A percentile compares a stretch with the other conserved stretches of the same genome.
phyloP scores from a whole-genome alignment of 495 filamentous ascomycete genomes.

The Xylaria acuta region DNA sequence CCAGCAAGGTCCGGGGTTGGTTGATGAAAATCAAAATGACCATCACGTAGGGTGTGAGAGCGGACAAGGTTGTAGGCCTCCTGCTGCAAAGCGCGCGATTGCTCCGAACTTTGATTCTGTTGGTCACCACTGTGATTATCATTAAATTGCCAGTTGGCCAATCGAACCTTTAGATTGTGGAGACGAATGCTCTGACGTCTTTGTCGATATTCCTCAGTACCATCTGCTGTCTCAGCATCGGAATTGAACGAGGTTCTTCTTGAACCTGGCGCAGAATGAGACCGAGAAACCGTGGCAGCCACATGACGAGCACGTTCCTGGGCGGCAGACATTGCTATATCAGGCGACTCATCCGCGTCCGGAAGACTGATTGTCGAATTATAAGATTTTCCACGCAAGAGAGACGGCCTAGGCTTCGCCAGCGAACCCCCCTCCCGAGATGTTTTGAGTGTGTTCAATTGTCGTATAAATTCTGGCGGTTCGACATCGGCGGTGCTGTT shows the following conservation, averaged over 20 bases:
- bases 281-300: constrained; percentile 40
- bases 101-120: constrained; percentile 30
- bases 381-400: constrained; percentile 45
- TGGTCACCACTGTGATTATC: constrained; percentile 34
- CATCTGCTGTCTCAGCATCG: constrained; percentile 33
- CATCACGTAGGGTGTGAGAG: constrained; percentile 52
- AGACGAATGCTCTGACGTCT: constrained; percentile 32
- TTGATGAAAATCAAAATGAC: constrained; percentile 24
- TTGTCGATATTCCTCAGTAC: constrained; percentile 25
- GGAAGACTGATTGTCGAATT: constrained; percentile 36
- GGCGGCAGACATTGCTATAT: constrained; percentile 47
- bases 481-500: constrained; percentile 39
- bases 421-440: not conserved
- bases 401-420: constrained; percentile 40
- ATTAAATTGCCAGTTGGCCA: constrained; percentile 34
- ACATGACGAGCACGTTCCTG: constrained; percentile 48
- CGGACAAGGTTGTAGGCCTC: constrained; percentile 59
- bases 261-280: constrained; percentile 46
- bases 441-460: not conserved
- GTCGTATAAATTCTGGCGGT: not conserved
- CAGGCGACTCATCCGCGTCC: constrained; percentile 36
- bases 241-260: constrained; percentile 46
- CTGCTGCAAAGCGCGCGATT: constrained; percentile 39
- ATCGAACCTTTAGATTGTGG: constrained; percentile 26
- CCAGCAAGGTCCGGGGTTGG: constrained; percentile 36